Percentiles rank a stretch among this genome's conserved stretches.
Conservation (phyloP, 495 filamentous ascomycete species). For the Xylaria telfairii region DNA sequence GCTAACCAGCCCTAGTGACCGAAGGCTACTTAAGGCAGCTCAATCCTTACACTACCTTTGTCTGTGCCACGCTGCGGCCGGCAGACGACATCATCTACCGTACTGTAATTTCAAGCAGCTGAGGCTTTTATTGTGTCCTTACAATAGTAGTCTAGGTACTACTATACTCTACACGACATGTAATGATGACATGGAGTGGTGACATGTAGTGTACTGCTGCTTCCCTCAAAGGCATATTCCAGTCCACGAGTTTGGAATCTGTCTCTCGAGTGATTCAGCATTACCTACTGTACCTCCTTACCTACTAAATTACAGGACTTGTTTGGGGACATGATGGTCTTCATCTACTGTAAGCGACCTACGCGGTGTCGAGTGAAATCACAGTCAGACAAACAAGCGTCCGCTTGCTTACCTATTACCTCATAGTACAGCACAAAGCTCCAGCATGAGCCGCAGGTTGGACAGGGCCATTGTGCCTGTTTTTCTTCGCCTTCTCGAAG, state of each 20-base stretch:
- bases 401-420: background rate
- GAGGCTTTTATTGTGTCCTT: background rate
- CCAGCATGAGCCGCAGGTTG: background rate
- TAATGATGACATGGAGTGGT: no score
- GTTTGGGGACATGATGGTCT: background rate
- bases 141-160: no score
- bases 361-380: no score
- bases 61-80: background rate
- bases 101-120: background rate
- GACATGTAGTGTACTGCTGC: background rate
- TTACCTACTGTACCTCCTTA: no score
- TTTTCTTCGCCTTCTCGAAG: slow-evolving; percentile 17
- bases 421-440: background rate
- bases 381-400: background rate
- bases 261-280: background rate
- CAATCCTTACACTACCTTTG: background rate
- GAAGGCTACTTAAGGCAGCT: background rate
- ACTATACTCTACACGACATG: no score
- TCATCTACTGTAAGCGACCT: no score
- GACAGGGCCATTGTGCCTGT: background rate
- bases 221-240: background rate
- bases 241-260: background rate
- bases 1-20: slow-evolving; percentile 21
- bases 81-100: background rate
- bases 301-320: background rate